Evolutionary conservation across 345 rosid species (phyloP), one percentile per base, ranked within the genome.

Genomic region (Pistacia atlantica): DNA sequence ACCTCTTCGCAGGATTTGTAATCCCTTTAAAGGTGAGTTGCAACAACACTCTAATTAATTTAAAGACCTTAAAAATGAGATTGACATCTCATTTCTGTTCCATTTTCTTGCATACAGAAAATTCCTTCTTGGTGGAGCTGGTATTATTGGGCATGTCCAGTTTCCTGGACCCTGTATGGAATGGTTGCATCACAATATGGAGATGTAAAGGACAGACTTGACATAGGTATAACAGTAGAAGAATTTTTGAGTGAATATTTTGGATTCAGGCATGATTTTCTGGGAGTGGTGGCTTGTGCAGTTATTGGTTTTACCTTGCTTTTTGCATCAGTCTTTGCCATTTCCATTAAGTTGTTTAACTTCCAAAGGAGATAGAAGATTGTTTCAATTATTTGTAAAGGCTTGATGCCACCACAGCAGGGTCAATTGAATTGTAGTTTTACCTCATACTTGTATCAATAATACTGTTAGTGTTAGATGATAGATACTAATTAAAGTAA

Each of bases 1-100:
- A 88, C 73, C 69, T 90, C 54, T 91, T 90, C 76, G 75, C 92
- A 4, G 96, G 96, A 49, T 91, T 91, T 83, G 72, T 89, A 62
- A 68, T 91, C 70, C 92, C 96, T 1, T 82, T 89, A 72, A 82
- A 92, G n/a, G 96, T 89, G 83, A 83, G 80, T 61, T 0, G 17
- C 31, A 4, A 38, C 17, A 46, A 12, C 37, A 42, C 7, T 4
- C 45, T 42, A 4, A 42, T 37, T 37, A 37, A 37, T 42, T 42
- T 42, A 8, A 42, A 42, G 45, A 42, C 45, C 45, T 4, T 42
- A 42, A 42, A 42, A 3, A 4, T 5, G 7, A 42, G 45, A 42
- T 5, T 5, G 7, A 5, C 45, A 42, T 62, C 57, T 59, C 25
- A 25, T 73, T 60, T 56, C 7, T 0, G 1, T 73, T 55, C 35